Percentiles rank a stretch among this genome's conserved stretches.
Evolutionary conservation across 2,329 filamentous ascomycete genomes (phyloP).

Genomic region (Aureobasidium mangrovei): DNA sequence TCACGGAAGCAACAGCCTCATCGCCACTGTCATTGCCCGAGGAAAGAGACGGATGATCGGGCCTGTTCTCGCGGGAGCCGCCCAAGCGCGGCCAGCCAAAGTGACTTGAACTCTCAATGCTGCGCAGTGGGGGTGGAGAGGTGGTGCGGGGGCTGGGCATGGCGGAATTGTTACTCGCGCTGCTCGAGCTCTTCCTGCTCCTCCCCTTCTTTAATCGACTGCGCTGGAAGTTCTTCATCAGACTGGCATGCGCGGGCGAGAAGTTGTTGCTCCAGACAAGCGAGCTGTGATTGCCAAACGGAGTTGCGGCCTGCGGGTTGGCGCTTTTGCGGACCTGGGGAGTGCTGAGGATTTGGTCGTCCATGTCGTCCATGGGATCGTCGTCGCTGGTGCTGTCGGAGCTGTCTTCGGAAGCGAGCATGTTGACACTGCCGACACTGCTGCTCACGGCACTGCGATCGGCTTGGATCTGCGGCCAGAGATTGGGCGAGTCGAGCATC

Average conservation of each 20-base stretch:
- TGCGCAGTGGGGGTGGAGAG: slow-evolving; percentile 61
- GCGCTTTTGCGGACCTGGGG: slow-evolving; percentile 61
- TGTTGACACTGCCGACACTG: slow-evolving; percentile 71
- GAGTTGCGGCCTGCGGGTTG: slow-evolving; percentile 39
- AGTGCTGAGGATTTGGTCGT: slow-evolving; percentile 71
- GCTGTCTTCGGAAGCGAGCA: slow-evolving; percentile 44
- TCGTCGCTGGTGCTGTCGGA: slow-evolving; percentile 69
- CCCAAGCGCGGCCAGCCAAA: slow-evolving; percentile 33
- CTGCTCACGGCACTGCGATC: slow-evolving; percentile 68
- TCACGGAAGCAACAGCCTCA: slow-evolving; percentile 42
- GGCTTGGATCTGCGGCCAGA: slow-evolving; percentile 31
- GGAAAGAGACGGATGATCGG: slow-evolving; percentile 76
- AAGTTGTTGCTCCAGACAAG: slow-evolving; percentile 54
- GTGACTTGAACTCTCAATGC: slow-evolving; percentile 42
- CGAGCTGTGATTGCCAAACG: slow-evolving; percentile 28
- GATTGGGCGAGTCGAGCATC: slow-evolving; percentile 55
- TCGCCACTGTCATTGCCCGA: slow-evolving; percentile 74
- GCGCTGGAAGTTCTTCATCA: slow-evolving; percentile 74
- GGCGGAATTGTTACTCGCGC: slow-evolving; percentile 54
- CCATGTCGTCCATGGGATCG: slow-evolving; percentile 38
- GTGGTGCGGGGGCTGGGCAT: slow-evolving; percentile 61
- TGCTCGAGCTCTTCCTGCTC: slow-evolving; percentile 57
- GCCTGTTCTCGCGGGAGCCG: slow-evolving; percentile 66
- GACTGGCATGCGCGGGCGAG: slow-evolving; percentile 64
- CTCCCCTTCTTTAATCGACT: slow-evolving; percentile 44